Base-by-base conservation (phyloP, 2,329 filamentous ascomycete species). In the Dryadomyces quercus-mongolicae region DNA sequence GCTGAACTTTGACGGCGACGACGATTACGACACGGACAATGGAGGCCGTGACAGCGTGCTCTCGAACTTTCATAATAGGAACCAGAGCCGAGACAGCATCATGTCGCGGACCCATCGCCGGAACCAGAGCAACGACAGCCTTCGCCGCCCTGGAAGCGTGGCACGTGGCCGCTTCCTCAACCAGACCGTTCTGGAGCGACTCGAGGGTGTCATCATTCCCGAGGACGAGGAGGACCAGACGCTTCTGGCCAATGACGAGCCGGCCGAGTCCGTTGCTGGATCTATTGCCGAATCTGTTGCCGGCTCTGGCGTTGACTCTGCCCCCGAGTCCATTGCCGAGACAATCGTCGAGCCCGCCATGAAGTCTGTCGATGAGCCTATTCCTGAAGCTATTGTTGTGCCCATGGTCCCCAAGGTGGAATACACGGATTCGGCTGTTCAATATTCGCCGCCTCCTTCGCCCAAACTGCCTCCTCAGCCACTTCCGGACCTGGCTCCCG, bases 391-490 rank as follows among this genome's bases (percentile, higher is more conserved):
- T n/a, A 8, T 42, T 5, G 36, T 31, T 9, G 15, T 13, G 13
- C 6, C 34, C 31, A n/a, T 22, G 42, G 25, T 59, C 2, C 64
- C 67, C 10, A 74, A 72, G 57, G 65, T 70, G 46, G 71, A 74
- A 56, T 94, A 93, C 70, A 78, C 80, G 43, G 87, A 94, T 63
- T 78, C 77, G n/a, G 87, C 84, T 3, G 76, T 88, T 36, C 91
- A 96, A 66, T 93, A 80, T 63, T 93, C 89, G 38, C 90, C 89
- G 48, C 88, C 88, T 1, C 77, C 85, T 3, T 94, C 89, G 2
- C 88, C 88, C 1, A 74, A 73, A 61, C 54, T 75, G 5, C 57
- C 64, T 10, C 66, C 73, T 0, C 13, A 44, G 42, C 42, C 8
- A 16, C 42, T 9, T 8, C 18, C 43, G n/a, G 15, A 36, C 1